Evolutionary conservation across 257 asterid species (phyloP).

Genomic region (Capsicum baccatum): DNA sequence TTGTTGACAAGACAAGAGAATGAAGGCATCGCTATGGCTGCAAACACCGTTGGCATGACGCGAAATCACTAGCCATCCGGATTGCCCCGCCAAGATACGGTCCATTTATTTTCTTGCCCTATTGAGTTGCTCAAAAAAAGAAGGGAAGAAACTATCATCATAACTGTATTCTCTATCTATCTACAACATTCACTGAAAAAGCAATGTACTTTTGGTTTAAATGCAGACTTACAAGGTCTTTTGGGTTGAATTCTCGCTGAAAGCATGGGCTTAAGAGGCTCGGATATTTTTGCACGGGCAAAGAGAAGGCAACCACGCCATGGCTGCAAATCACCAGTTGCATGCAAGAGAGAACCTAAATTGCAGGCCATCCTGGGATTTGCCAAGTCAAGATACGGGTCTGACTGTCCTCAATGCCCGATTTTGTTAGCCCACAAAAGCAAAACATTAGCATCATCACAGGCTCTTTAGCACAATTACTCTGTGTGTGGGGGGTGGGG

Average conservation of each 20-base stretch:
- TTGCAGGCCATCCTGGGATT: neutral
- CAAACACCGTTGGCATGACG: conserved; percentile 5
- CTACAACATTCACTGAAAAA: no score
- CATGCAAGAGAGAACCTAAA: neutral
- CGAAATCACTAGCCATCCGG: neutral
- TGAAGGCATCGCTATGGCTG: conserved; percentile 2
- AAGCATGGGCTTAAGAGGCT: neutral
- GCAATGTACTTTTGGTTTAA: no score
- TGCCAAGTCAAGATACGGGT: neutral
- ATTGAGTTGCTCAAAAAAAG: neutral
- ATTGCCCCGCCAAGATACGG: neutral
- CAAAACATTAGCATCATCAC: neutral
- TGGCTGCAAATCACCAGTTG: conserved; percentile 36
- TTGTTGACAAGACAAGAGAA: neutral
- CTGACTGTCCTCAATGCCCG: neutral
- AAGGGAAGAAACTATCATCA: neutral
- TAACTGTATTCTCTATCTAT: neutral
- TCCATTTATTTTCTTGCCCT: neutral
- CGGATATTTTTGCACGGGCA: neutral
- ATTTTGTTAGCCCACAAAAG: neutral
- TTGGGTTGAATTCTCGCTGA: no score
- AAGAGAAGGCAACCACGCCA: conserved; percentile 1
- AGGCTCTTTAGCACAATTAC: neutral
- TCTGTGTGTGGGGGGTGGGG: neutral
- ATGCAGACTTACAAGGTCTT: no score